Evolutionary conservation across 192 early-diverging fungal genomes (phyloP).

Genomic region (Coemansia pectinata): DNA sequence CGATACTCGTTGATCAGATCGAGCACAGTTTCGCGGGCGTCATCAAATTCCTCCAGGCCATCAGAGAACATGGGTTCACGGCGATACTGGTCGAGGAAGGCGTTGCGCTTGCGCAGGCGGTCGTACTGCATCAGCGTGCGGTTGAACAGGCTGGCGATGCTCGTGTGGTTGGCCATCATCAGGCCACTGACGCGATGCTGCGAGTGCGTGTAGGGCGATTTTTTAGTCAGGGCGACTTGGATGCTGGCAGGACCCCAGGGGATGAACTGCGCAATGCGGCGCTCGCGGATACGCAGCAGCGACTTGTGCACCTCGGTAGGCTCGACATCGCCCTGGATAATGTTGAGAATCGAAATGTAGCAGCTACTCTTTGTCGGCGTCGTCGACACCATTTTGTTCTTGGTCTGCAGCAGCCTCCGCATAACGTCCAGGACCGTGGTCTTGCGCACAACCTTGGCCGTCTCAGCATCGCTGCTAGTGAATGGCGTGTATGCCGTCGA

Average conservation of each 20-base stretch:
- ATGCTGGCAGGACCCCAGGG: slow-evolving; percentile 99
- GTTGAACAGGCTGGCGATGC: slow-evolving; percentile 89
- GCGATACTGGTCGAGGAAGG: slow-evolving; percentile 93
- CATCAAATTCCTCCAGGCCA: slow-evolving; percentile 90
- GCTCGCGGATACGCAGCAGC: slow-evolving; percentile 90
- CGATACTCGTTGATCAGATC: slow-evolving; percentile 94
- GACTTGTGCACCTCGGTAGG: slow-evolving; percentile 99
- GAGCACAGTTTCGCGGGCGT: slow-evolving; percentile 82
- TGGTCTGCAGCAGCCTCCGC: slow-evolving; percentile 92
- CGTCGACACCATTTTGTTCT: slow-evolving; percentile 97
- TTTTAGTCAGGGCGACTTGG: slow-evolving; percentile 93
- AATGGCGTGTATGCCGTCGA: slow-evolving; percentile 97
- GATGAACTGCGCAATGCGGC: slow-evolving; percentile 93
- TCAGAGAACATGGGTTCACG: slow-evolving; percentile 80
- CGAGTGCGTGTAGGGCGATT: slow-evolving; percentile 90
- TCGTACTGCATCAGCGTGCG: slow-evolving; percentile 93
- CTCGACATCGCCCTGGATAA: slow-evolving; percentile 98
- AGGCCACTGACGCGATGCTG: slow-evolving; percentile 93
- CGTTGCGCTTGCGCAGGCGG: slow-evolving; percentile 89
- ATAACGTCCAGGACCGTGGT: slow-evolving; percentile 98
- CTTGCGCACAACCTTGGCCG: slow-evolving; percentile 90
- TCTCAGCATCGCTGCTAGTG: slow-evolving; percentile 87
- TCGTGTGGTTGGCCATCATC: slow-evolving; percentile 99
- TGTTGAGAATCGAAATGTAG: slow-evolving; percentile 97
- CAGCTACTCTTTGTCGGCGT: slow-evolving; percentile 89